Conservation (phyloP, 2,329 filamentous ascomycete species). For the Ophiostoma tasmaniense region DNA sequence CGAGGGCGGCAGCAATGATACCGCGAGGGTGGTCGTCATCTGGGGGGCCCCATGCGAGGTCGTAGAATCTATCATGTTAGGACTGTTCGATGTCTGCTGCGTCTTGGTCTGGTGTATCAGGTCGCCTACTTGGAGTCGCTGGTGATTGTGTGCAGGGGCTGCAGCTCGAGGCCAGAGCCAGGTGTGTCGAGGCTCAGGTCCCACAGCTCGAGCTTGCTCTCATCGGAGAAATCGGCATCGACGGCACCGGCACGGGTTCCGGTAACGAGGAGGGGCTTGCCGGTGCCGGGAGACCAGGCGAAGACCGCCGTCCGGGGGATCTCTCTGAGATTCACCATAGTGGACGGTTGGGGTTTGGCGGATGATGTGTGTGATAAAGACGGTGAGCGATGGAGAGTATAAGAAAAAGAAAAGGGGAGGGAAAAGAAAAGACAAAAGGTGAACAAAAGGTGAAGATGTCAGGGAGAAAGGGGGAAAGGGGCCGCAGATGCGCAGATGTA, state of each 20-base stretch:
- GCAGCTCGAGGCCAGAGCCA: slow-evolving; percentile 70
- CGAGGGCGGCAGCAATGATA: slow-evolving; percentile 88
- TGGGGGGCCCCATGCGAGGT: slow-evolving; percentile 86
- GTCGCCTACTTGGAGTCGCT: slow-evolving; percentile 76
- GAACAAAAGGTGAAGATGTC: neutral
- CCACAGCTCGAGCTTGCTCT: slow-evolving; percentile 95
- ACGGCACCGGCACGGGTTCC: slow-evolving; percentile 93
- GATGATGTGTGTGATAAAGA: neutral
- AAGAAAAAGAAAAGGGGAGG: neutral
- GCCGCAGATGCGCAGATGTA: neutral
- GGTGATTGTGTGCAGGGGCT: slow-evolving; percentile 72
- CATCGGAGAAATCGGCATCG: slow-evolving; percentile 93
- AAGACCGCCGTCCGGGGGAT: slow-evolving; percentile 95
- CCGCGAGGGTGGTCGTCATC: slow-evolving; percentile 71
- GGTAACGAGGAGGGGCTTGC: slow-evolving; percentile 76
- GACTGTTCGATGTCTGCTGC: neutral
- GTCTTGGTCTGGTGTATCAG: too few species aligned
- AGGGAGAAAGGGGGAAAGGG: slow-evolving; percentile 2
- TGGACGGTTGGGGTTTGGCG: neutral
- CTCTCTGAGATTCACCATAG: slow-evolving; percentile 95
- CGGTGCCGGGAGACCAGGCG: slow-evolving; percentile 81
- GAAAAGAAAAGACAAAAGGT: neutral
- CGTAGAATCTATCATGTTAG: slow-evolving; percentile 65
- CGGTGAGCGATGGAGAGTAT: neutral
- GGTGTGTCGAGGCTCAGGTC: slow-evolving; percentile 75